phyloP scores from a whole-genome alignment of 345 rosid genomes.

The Hibiscus mutabilis region DNA sequence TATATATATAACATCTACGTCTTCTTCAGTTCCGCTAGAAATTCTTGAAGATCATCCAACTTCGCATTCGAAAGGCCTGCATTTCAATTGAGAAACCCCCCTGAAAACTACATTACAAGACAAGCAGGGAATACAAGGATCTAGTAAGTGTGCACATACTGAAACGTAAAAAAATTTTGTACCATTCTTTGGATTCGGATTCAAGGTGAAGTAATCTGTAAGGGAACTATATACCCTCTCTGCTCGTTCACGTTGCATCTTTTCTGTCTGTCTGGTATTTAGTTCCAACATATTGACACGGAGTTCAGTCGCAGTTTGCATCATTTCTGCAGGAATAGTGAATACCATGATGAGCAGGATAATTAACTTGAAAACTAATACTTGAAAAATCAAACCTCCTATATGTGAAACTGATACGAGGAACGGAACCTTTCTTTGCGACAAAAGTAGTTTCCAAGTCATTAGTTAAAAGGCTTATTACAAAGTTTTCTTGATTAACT shows the following conservation, averaged over 20 bases:
- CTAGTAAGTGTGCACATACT: background rate
- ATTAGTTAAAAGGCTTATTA: background rate
- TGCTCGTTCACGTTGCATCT: conserved; percentile 15
- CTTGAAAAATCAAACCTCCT: background rate
- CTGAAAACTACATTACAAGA: background rate
- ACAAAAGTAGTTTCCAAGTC: background rate
- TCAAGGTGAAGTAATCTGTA: conserved; percentile 18
- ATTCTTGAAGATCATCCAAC: conserved; percentile 52
- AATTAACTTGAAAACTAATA: background rate
- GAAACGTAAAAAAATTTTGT: conserved; percentile 13
- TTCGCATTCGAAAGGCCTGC: conserved; percentile 35
- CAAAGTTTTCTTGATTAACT: background rate
- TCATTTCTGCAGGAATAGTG: conserved; percentile 47
- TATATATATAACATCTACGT: conserved; percentile 21
- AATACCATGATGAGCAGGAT: background rate
- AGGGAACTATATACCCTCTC: conserved; percentile 31
- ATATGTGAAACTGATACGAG: background rate
- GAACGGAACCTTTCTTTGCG: background rate
- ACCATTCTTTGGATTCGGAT: conserved; percentile 31
- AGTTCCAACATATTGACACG: conserved; percentile 36
- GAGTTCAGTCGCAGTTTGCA: conserved; percentile 49
- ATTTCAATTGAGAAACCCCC: background rate
- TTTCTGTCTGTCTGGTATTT: conserved; percentile 29
- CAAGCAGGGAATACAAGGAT: background rate
- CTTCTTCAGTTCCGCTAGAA: conserved; percentile 44